Base-by-base conservation (phyloP, 768 basidiomycete species). In the Candolleomyces aberdarensis region DNA sequence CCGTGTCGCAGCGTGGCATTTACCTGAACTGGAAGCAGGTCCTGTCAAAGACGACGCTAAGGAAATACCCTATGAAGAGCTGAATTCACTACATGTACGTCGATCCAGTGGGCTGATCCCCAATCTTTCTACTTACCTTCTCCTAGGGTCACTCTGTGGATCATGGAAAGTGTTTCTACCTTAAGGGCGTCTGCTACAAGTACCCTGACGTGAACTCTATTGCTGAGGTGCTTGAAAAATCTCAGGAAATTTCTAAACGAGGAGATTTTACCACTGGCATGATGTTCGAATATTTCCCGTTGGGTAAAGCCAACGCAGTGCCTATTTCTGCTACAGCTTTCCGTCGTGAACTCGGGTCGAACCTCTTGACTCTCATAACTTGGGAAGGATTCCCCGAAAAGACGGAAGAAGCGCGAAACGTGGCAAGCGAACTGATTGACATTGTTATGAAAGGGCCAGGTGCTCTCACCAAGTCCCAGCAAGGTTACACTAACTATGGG, bases 1-100 rank as follows among this genome's bases (percentile, higher is more conserved):
- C 36, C 36, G 6, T 36, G 36, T 36, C 36, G 8, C 36, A 7
- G 36, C 11, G 26, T 36, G 36, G 36, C 36, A 1, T 36, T 36
- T 36, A 36, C 11, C 6, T 36, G 59, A 11, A 56, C 7, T 6
- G 32, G 17, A 1, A 59, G 10, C 60, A 84, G 81, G 71, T 7
- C 80, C 81, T 32, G 54, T 80, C n/a, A 67, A 66, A 0, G 78
- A 83, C 63, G 58, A 62, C 5, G 69, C 78, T 10, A 69, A 70
- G 17, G 83, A 83, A 63, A 72, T 82, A 0, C 82, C 81, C 1
- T 85, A 76, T 61, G 81, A 80, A 60, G 61, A 70, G 39, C 41
- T 83, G 22, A 83, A 84, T 63, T 53, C 66, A 2, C 41, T 81
- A 1, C 66, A 72, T 68, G 82, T 80, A 2, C 47, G 41, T 46